Conservation (phyloP, 1,139 yeast genomes). For the Hansenula lynferdii region DNA sequence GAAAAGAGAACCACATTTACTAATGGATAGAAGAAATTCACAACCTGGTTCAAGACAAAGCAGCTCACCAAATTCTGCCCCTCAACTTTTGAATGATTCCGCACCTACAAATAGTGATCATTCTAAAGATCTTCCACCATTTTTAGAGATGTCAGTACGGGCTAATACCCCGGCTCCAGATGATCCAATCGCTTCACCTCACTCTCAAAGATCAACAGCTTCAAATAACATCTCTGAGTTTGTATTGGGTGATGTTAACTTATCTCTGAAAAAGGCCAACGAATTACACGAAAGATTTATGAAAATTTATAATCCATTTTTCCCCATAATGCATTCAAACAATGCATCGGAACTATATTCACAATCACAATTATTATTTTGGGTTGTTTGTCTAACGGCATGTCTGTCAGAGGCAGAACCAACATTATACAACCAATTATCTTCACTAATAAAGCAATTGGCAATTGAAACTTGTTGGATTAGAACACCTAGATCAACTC, state of each 20-base stretch:
- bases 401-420: constrained; percentile 88
- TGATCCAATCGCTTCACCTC: constrained; percentile 16
- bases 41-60: constrained; percentile 19
- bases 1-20: constrained; percentile 30
- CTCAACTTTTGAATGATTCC: constrained; percentile 33
- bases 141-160: constrained; percentile 29
- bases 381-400: constrained; percentile 89
- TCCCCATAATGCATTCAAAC: constrained; percentile 72
- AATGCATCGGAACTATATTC: constrained; percentile 76
- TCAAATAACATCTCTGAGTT: constrained; percentile 48
- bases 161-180: constrained; percentile 23
- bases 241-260: constrained; percentile 66
- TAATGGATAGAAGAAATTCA: constrained; percentile 24
- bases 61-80: constrained; percentile 22
- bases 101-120: constrained; percentile 30
- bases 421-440: constrained; percentile 66
- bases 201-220: constrained; percentile 24
- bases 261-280: constrained; percentile 63
- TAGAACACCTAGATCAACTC: constrained; percentile 89
- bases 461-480: constrained; percentile 95
- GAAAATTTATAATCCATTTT: constrained; percentile 61
- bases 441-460: constrained; percentile 75
- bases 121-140: constrained; percentile 28
- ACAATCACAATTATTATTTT: constrained; percentile 79
- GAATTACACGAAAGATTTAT: constrained; percentile 69